These are phyloP conservation scores for Aspergillus alliaceus DNA, from an alignment of 2,329 filamentous ascomycete species.

Conservation along the genomic window DNA sequence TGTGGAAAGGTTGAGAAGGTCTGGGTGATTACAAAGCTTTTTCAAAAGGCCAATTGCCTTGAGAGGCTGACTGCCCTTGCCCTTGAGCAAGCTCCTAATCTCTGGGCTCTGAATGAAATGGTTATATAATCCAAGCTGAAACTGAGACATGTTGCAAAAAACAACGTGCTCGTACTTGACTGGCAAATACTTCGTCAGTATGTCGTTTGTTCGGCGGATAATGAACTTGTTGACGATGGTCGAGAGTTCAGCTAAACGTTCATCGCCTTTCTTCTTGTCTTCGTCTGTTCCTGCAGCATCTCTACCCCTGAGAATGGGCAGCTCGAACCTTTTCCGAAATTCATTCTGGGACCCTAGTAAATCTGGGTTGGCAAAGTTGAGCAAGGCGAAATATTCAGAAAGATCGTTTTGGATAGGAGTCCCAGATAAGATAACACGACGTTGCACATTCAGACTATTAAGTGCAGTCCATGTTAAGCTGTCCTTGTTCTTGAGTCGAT, in stretches of 20 bases:
- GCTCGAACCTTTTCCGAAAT: constrained; percentile 90
- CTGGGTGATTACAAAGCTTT: constrained; percentile 97
- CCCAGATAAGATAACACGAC: constrained; percentile 90
- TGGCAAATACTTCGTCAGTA: constrained; percentile 93
- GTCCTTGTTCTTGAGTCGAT: constrained; percentile 94
- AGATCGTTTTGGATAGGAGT: constrained; percentile 98
- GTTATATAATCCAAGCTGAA: constrained; percentile 92
- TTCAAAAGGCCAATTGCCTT: constrained; percentile 97
- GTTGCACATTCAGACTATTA: constrained; percentile 84
- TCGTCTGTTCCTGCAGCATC: constrained; percentile 85
- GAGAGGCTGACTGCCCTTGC: constrained; percentile 91
- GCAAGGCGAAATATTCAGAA: constrained; percentile 94
- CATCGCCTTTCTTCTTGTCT: constrained; percentile 79
- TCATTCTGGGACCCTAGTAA: constrained; percentile 85
- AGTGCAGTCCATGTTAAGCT: constrained; percentile 92
- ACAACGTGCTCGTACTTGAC: constrained; percentile 99
- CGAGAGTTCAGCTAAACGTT: constrained; percentile 77
- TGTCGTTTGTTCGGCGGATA: constrained; percentile 95
- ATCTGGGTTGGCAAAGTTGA: constrained; percentile 94
- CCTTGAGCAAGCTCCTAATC: constrained; percentile 85
- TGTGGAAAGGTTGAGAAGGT: constrained; percentile 77
- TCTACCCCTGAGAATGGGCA: constrained; percentile 86
- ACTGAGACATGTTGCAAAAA: constrained; percentile 91
- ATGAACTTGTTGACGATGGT: constrained; percentile 95
- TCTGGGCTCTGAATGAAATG: constrained; percentile 95